Percentiles rank a stretch among this genome's conserved stretches.
Conservation (phyloP, 257 asterid species). For the Fraxinus americana region DNA sequence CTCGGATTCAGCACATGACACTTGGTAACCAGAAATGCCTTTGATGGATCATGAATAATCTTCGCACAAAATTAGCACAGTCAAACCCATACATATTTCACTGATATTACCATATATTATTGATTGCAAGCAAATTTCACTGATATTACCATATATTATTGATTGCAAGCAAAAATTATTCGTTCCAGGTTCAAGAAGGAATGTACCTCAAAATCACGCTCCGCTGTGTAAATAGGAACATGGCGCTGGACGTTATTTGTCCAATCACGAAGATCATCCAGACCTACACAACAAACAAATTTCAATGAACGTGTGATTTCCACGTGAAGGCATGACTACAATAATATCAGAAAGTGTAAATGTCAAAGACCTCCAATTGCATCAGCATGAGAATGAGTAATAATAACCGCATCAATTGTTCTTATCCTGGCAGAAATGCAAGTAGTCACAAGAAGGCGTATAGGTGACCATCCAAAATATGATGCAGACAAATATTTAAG, state of each 20-base stretch:
- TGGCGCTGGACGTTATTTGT: constrained; percentile 89
- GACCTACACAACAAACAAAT: constrained; percentile 50
- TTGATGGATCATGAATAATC: background rate
- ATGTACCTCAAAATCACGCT: constrained; percentile 90
- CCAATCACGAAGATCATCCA: constrained; percentile 99
- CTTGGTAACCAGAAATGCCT: background rate
- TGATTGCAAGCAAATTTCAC: background rate
- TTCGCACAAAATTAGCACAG: background rate
- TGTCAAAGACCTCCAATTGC: constrained; percentile 97
- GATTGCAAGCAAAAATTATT: background rate
- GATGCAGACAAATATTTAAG: constrained; percentile 15
- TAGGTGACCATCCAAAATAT: constrained; percentile 28
- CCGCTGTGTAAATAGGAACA: constrained; percentile 86
- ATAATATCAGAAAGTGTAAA: constrained; percentile 34
- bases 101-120: background rate
- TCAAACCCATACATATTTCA: background rate
- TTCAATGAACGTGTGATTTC: background rate
- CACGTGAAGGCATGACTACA: constrained; percentile 1
- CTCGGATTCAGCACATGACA: background rate
- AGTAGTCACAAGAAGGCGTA: constrained; percentile 50
- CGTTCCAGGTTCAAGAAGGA: constrained; percentile 17
- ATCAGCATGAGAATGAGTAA: constrained; percentile 99
- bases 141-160: background rate
- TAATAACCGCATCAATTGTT: constrained; percentile 89
- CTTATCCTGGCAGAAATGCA: constrained; percentile 87